Evolutionary conservation across 1,139 yeast species (phyloP).

Genomic region (Spencermartinsiella ligniputridi): DNA sequence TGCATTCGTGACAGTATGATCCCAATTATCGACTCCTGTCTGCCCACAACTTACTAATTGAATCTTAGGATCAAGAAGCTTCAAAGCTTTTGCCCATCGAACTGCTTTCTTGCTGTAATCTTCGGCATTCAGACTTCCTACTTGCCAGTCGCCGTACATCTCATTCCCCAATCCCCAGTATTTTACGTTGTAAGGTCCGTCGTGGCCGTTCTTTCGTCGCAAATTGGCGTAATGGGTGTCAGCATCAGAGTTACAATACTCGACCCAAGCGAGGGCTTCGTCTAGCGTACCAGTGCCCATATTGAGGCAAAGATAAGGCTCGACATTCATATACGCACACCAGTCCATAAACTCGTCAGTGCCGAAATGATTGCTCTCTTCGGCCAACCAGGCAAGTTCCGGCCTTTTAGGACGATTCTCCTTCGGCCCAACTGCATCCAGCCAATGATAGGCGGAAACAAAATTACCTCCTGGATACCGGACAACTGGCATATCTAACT

Average conservation of each 20-base stretch:
- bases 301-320: constrained; percentile 35
- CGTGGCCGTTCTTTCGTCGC: constrained; percentile 34
- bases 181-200: constrained; percentile 35
- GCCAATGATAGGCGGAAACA: constrained; percentile 36
- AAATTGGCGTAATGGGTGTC: constrained; percentile 33
- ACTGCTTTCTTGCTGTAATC: constrained; percentile 32
- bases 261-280: constrained; percentile 37
- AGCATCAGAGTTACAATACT: constrained; percentile 33
- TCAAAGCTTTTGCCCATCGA: constrained; percentile 37
- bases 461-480: constrained; percentile 40
- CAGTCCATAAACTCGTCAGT: constrained; percentile 37
- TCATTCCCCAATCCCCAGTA: constrained; percentile 39
- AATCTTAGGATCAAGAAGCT: constrained; percentile 31
- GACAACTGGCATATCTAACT: constrained; percentile 34
- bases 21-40: constrained; percentile 34
- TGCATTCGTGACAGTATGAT: constrained; percentile 29
- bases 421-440: constrained; percentile 35
- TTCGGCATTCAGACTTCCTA: constrained; percentile 33
- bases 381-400: constrained; percentile 35
- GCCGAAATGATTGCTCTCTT: constrained; percentile 34
- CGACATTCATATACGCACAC: constrained; percentile 31
- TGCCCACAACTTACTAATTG: constrained; percentile 33
- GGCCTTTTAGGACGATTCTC: constrained; percentile 33
- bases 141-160: constrained; percentile 39
- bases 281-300: constrained; percentile 38